phyloP scores from a whole-genome alignment of 2,329 filamentous ascomycete species.

The Aureobasidium melanogenum region DNA sequence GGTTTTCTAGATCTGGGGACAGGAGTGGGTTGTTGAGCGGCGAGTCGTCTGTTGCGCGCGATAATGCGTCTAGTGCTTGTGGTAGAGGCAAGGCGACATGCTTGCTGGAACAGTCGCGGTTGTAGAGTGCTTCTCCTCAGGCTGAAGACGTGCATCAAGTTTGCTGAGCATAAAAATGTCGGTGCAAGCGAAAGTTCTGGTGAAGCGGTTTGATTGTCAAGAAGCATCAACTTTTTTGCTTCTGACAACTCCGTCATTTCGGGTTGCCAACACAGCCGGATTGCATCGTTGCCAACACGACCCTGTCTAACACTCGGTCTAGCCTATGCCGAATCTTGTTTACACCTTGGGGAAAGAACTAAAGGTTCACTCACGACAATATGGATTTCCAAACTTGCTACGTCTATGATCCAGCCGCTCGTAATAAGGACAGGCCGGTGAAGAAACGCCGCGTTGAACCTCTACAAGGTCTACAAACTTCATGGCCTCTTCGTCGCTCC shows the following conservation, averaged over 20 bases:
- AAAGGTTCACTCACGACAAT: not conserved
- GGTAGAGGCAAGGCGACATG: slow-evolving; percentile 14
- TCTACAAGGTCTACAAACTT: slow-evolving; percentile 24
- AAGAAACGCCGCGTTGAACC: slow-evolving; percentile 32
- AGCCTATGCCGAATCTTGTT: not conserved
- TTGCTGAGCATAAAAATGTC: not conserved
- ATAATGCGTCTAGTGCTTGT: slow-evolving; percentile 6
- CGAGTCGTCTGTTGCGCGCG: not conserved
- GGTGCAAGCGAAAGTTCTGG: not conserved
- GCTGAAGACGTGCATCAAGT: slow-evolving; percentile 15
- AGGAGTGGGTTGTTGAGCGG: not conserved
- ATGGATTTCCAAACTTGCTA: slow-evolving; percentile 45
- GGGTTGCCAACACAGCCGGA: not conserved
- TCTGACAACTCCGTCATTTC: slow-evolving; percentile 3
- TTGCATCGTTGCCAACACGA: not conserved
- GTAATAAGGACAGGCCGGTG: slow-evolving; percentile 26
- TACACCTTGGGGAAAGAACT: not conserved
- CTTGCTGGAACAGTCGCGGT: slow-evolving; percentile 16
- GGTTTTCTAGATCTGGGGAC: too few species aligned
- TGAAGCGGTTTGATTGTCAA: not conserved
- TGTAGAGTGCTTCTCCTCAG: slow-evolving; percentile 12
- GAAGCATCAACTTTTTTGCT: not conserved
- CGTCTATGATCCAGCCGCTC: slow-evolving; percentile 29
- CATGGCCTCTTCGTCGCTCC: slow-evolving; percentile 43
- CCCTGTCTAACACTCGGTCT: not conserved